Conservation (phyloP, 2,329 filamentous ascomycete genomes). For the Hysterium pulicare region DNA sequence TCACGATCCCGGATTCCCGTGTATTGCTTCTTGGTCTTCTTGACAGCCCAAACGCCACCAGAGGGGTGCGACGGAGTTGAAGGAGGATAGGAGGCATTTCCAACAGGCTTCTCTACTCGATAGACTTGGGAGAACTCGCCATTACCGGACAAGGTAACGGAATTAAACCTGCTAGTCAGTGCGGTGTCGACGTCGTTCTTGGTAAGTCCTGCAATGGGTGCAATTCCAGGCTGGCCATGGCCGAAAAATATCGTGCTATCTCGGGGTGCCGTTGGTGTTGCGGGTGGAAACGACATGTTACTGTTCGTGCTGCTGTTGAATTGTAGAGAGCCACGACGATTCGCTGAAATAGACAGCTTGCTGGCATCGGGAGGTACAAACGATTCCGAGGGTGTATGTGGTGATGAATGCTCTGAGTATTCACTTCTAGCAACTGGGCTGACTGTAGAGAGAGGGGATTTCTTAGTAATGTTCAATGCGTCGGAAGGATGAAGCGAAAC, state of each 20-base stretch:
- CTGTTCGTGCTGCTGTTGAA: constrained; percentile 39
- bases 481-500: constrained; percentile 14
- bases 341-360: constrained; percentile 72
- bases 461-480: constrained; percentile 47
- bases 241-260: constrained; percentile 57
- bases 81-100: constrained; percentile 25
- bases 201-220: constrained; percentile 61
- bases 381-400: constrained; percentile 75
- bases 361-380: constrained; percentile 77
- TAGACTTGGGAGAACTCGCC: constrained; percentile 96
- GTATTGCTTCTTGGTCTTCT: constrained; percentile 83
- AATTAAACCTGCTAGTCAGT: constrained; percentile 72
- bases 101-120: constrained; percentile 59
- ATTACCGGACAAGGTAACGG: constrained; percentile 74
- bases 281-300: constrained; percentile 60
- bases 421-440: constrained; percentile 56
- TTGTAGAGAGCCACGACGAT: constrained; percentile 36
- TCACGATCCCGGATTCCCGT: constrained; percentile 76
- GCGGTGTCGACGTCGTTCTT: constrained; percentile 71
- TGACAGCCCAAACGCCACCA: constrained; percentile 74
- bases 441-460: constrained; percentile 51
- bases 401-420: constrained; percentile 55
- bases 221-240: constrained; percentile 59
- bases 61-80: constrained; percentile 22
- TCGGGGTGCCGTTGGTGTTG: constrained; percentile 72